Percentiles rank a stretch among this genome's conserved stretches.
Conservation (phyloP, 2,329 filamentous ascomycete species). For the Nigrospora sphaerica region DNA sequence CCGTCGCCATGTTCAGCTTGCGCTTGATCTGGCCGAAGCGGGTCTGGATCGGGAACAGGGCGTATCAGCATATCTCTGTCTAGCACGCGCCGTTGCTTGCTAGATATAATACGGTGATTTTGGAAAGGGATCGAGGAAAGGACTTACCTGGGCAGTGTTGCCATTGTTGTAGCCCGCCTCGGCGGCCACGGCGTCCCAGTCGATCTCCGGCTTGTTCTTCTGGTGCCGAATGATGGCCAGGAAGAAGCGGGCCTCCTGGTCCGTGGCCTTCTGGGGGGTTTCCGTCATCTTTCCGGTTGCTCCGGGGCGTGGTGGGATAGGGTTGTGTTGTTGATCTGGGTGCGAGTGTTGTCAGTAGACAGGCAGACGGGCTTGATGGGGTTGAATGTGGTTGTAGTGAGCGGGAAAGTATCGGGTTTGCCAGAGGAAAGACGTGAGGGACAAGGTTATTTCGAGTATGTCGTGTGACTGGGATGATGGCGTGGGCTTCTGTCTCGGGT, state of each 20-base stretch:
- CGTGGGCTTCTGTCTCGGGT: too few relatives aligned
- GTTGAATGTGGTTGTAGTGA: too few relatives aligned
- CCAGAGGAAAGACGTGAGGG: too few relatives aligned
- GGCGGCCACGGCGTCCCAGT: constrained; percentile 39
- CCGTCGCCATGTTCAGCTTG: constrained; percentile 30
- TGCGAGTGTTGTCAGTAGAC: too few relatives aligned
- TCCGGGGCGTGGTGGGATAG: too few relatives aligned
- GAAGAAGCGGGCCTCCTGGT: constrained; percentile 23
- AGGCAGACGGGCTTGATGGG: too few relatives aligned
- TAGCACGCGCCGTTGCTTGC: not conserved
- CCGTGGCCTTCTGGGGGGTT: not conserved
- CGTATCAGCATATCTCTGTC: not conserved
- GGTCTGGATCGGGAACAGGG: constrained; percentile 17
- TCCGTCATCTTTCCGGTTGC: too few relatives aligned
- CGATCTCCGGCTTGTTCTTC: constrained; percentile 33
- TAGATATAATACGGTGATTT: too few relatives aligned
- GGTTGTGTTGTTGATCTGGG: too few relatives aligned
- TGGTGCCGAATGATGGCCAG: constrained; percentile 36
- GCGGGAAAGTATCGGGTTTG: too few relatives aligned
- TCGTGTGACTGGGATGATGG: too few relatives aligned
- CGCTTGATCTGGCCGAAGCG: constrained; percentile 44
- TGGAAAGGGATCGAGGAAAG: not conserved
- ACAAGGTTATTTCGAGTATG: too few relatives aligned
- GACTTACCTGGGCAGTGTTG: constrained; percentile 34
- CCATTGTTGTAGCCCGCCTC: constrained; percentile 37